Base-by-base conservation (phyloP, 345 rosid genomes). In the Nephelium lappaceum region DNA sequence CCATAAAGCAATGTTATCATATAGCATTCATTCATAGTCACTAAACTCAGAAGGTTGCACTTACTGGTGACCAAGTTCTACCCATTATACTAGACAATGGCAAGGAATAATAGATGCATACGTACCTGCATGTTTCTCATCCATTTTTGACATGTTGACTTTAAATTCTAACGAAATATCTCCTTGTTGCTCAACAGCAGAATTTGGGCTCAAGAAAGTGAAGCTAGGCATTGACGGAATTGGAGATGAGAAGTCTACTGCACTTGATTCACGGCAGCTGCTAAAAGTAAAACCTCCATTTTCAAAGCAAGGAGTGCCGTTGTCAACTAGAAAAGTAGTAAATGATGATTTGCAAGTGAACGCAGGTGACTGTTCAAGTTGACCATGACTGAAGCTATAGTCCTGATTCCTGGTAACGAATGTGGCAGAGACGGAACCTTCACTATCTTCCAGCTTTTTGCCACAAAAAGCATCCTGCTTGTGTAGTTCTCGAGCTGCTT, bases 171-270 rank as follows among this genome's bases (percentile, higher is more conserved):
- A 45, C 0, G 72, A 31, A 51, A 76, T 31, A 25, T 67, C 75
- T 74, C 42, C 76, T 24, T 72, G 87, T 24, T 72, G 87, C 68
- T 83, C 82, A 5, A 45, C 71, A 16, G 66, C 79, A 69, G 89
- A 66, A 73, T 66, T 57, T 23, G 89, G 90, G 68, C 89, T 77
- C 72, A 88, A 86, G 85, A 94, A 94, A 60, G 86, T 79, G 80
- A 92, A 89, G 81, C 97, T 94, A 57, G 88, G 93, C 91, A 92
- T 87, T 18, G 97, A 88, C 24, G 84, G 81, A 62, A 92, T 19
- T 71, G 91, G 80, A 24, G 84, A 80, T 55, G 87, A 75, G 64
- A 86, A 77, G 43, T 87, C 85, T 39, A 41, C 70, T 21, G 74
- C 58, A 62, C 79, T 66, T 39, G 93, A 79, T 80, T 89, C 89